These are phyloP conservation scores for Dictyostelium capitatum DNA, from an alignment of 78 protist genomes.

Conservation along the genomic window DNA sequence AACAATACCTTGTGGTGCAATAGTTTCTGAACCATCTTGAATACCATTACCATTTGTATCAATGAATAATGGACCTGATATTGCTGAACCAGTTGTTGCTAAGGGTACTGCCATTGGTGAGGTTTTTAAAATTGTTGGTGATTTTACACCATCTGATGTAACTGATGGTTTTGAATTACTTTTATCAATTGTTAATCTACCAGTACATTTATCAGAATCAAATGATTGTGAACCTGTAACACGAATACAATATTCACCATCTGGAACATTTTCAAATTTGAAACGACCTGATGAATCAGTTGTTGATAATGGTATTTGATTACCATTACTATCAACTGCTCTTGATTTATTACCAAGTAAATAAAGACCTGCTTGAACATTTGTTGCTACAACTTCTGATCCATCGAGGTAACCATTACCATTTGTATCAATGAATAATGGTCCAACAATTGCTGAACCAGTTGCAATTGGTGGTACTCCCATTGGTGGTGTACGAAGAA, in stretches of 20 bases:
- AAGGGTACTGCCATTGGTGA: not conserved
- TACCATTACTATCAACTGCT: not conserved
- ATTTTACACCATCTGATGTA: not conserved
- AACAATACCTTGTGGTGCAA: not conserved
- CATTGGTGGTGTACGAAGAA: not conserved
- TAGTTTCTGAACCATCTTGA: constrained; percentile 13
- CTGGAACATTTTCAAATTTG: constrained; percentile 14
- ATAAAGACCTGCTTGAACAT: not conserved
- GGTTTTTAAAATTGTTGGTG: not conserved
- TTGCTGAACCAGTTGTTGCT: not conserved
- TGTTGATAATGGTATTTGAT: not conserved
- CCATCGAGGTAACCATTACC: not conserved
- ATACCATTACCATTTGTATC: constrained; percentile 48
- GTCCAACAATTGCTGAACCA: not conserved
- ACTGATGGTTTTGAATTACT: not conserved
- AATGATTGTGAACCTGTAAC: not conserved
- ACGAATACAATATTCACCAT: constrained; percentile 10
- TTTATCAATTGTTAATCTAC: not conserved
- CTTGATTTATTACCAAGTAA: not conserved
- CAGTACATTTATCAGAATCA: constrained; percentile 11
- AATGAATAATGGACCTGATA: constrained; percentile 23
- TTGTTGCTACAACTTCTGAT: not conserved
- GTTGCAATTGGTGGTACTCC: not conserved
- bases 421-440: not conserved
- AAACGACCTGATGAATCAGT: not conserved